A percentile compares a stretch with the other conserved stretches of the same genome.
phyloP scores from a whole-genome alignment of 306 rosid species.

The Trifolium fragiferum region DNA sequence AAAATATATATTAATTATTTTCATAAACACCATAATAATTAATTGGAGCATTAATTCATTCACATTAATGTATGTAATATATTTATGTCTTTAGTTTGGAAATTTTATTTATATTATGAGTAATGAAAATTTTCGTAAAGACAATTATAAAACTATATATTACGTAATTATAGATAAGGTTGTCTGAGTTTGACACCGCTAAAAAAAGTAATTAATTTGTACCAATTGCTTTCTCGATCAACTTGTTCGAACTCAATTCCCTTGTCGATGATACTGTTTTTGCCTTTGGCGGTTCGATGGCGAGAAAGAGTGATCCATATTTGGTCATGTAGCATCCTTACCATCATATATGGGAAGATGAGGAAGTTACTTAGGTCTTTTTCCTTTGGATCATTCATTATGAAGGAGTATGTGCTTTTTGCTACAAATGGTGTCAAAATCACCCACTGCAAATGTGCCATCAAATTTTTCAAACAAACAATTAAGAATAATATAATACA shows the following conservation, averaged over 20 bases:
- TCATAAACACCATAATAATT: neutral
- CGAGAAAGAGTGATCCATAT: slow-evolving; percentile 70
- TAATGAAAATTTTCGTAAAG: neutral
- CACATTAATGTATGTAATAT: neutral
- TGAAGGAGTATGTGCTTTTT: slow-evolving; percentile 51
- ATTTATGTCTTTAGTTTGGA: neutral
- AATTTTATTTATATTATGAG: neutral
- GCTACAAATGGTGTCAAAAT: slow-evolving; percentile 61
- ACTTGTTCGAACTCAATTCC: slow-evolving; percentile 71
- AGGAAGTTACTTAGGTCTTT: slow-evolving; percentile 51
- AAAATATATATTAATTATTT: neutral
- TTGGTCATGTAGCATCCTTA: slow-evolving; percentile 66
- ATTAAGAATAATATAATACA: neutral
- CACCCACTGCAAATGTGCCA: slow-evolving; percentile 50
- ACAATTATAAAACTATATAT: neutral
- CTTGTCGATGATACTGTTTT: slow-evolving; percentile 54
- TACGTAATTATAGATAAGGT: neutral
- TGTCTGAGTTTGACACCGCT: neutral
- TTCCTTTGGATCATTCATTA: slow-evolving; percentile 36
- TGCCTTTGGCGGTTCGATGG: slow-evolving; percentile 58
- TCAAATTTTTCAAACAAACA: neutral
- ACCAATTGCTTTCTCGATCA: slow-evolving; percentile 75
- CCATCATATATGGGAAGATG: slow-evolving; percentile 52
- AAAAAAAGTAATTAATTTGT: neutral
- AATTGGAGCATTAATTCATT: neutral